A percentile compares a stretch with the other conserved stretches of the same genome.
Conservation (phyloP, 2,329 filamentous ascomycete genomes). For the Fusarium graminum region DNA sequence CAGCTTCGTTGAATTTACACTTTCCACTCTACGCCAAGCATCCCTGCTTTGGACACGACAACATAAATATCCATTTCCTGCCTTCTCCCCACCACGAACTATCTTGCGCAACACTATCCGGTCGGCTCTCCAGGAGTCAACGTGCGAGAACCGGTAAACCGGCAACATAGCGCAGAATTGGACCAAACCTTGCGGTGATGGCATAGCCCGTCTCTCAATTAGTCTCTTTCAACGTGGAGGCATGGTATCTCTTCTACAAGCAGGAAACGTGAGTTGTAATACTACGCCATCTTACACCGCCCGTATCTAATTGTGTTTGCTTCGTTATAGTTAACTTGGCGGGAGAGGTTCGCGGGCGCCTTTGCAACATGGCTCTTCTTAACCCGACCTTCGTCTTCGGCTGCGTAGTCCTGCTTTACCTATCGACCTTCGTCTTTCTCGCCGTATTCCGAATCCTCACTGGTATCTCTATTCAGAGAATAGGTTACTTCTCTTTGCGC, state of each 20-base stretch:
- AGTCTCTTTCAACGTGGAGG: constrained; percentile 43
- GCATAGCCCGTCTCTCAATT: constrained; percentile 45
- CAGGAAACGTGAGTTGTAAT: constrained; percentile 43
- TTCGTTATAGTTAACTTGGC: constrained; percentile 42
- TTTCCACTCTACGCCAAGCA: constrained; percentile 26
- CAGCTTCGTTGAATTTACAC: constrained; percentile 27
- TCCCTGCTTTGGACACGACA: constrained; percentile 11
- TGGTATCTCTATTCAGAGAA: constrained; percentile 93
- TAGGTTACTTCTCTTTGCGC: constrained; percentile 92
- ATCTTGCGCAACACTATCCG: constrained; percentile 3
- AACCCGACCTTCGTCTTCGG: constrained; percentile 88
- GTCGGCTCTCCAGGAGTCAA: constrained; percentile 22
- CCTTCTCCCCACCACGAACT: neutral
- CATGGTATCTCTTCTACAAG: constrained; percentile 47
- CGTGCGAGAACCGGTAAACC: constrained; percentile 40
- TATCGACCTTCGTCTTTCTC: constrained; percentile 93
- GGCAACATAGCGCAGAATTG: constrained; percentile 36
- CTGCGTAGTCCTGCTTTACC: constrained; percentile 85
- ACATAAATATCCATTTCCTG: constrained; percentile 9
- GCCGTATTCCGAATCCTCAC: constrained; percentile 92
- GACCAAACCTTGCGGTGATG: constrained; percentile 42
- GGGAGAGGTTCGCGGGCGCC: constrained; percentile 45
- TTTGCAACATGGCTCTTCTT: constrained; percentile 70
- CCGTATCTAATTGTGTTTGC: constrained; percentile 38
- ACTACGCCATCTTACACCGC: constrained; percentile 47